These are phyloP conservation scores for Syzygium syzygioides DNA, from an alignment of 441 rosid species.

Conservation along the genomic window DNA sequence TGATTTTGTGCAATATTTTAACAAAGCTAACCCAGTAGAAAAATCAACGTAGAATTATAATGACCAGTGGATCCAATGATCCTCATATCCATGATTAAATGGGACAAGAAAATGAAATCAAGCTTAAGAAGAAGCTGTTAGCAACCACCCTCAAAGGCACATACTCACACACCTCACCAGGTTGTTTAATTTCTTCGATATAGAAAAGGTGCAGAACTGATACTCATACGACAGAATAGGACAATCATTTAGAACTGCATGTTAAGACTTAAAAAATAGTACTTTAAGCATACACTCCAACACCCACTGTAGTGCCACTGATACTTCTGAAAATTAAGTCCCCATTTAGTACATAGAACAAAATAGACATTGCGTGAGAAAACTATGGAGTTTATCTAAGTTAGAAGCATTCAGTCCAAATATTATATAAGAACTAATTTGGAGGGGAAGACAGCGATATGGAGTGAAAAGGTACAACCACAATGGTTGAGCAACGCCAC, in stretches of 20 bases:
- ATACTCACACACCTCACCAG: not conserved
- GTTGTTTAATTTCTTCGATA: not conserved
- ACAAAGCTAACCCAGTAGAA: constrained; percentile 1
- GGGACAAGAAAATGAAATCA: not conserved
- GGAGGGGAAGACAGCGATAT: not conserved
- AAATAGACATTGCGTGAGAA: not conserved
- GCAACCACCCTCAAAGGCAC: not conserved
- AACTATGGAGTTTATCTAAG: not conserved
- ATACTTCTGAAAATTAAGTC: not conserved
- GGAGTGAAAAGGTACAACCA: not conserved
- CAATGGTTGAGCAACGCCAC: not conserved
- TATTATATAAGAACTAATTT: not conserved
- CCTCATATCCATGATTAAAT: not conserved
- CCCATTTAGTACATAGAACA: not conserved
- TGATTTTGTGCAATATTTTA: not conserved
- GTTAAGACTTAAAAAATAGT: not conserved
- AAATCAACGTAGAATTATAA: not conserved
- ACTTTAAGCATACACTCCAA: not conserved
- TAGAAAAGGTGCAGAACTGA: not conserved
- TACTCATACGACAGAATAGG: not conserved
- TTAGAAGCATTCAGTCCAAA: not conserved
- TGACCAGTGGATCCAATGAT: not conserved
- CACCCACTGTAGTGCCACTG: not conserved
- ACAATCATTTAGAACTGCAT: not conserved
- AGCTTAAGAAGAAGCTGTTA: not conserved